These are phyloP conservation scores for Nakataea oryzae DNA, from an alignment of 2,329 filamentous ascomycete genomes.

Conservation along the genomic window DNA sequence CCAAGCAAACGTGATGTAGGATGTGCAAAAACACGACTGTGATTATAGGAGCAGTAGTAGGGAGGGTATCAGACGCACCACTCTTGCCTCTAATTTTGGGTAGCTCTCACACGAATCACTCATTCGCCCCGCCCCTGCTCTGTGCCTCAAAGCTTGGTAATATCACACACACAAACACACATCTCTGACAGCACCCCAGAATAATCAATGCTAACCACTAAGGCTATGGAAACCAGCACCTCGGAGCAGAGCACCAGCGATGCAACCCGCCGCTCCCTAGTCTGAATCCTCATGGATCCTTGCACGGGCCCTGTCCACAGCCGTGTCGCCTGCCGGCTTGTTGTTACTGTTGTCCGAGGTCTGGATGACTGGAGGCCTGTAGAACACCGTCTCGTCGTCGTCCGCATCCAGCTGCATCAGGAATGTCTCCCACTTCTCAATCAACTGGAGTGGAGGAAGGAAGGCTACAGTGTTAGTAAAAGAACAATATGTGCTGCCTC, in stretches of 20 bases:
- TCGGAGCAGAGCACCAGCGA: neutral
- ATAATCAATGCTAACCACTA: neutral
- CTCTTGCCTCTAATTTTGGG: neutral
- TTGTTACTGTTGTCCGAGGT: slow-evolving; percentile 17
- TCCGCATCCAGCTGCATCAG: slow-evolving; percentile 91
- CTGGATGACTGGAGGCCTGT: slow-evolving; percentile 50
- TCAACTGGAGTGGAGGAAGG: slow-evolving; percentile 29
- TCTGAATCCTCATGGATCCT: slow-evolving; percentile 51
- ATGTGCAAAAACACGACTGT: neutral
- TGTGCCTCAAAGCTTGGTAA: no score
- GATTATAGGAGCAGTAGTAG: neutral
- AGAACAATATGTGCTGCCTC: neutral
- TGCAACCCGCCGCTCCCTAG: slow-evolving; percentile 20
- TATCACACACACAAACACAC: no score
- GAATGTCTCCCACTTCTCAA: slow-evolving; percentile 97
- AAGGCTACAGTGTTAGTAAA: slow-evolving; percentile 16
- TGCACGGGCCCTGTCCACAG: slow-evolving; percentile 47
- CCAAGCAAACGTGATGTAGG: no score
- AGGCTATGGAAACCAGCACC: neutral
- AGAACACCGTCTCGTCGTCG: slow-evolving; percentile 66
- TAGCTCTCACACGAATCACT: no score
- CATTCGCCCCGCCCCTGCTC: no score
- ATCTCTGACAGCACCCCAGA: neutral
- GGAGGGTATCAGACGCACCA: neutral
- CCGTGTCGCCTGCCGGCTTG: slow-evolving; percentile 45